These are phyloP conservation scores for Heimioporus sp. DNA, from an alignment of 768 basidiomycete species.

Conservation along the genomic window DNA sequence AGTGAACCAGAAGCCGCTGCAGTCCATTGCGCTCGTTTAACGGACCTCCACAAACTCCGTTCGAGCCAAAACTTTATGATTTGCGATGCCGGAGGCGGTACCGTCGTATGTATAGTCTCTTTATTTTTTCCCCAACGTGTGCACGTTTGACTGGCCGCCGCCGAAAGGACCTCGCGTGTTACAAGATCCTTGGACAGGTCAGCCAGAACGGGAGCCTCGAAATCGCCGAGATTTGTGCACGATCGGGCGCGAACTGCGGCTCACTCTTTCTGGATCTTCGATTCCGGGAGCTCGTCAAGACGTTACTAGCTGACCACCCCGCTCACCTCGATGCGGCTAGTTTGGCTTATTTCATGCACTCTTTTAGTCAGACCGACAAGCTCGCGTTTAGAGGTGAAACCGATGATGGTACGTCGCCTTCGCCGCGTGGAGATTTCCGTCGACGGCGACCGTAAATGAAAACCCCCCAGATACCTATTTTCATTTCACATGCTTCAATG, in stretches of 20 bases:
- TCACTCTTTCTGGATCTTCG: constrained; percentile 85
- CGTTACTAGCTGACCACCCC: constrained; percentile 78
- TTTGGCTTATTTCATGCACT: constrained; percentile 84
- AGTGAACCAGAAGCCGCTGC: constrained; percentile 85
- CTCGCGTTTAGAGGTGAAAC: constrained; percentile 65
- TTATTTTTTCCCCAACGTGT: background rate
- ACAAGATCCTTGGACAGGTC: constrained; percentile 80
- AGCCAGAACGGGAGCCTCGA: constrained; percentile 77
- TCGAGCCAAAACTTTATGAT: constrained; percentile 87
- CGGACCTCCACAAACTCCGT: constrained; percentile 74
- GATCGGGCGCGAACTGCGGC: constrained; percentile 86
- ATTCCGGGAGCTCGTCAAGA: constrained; percentile 79
- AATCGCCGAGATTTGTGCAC: constrained; percentile 87
- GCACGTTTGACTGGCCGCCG: constrained; percentile 4
- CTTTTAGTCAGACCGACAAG: constrained; percentile 89
- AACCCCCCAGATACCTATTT: constrained; percentile 65
- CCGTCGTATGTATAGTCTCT: constrained; percentile 46
- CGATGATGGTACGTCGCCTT: constrained; percentile 63
- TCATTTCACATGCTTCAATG: constrained; percentile 89
- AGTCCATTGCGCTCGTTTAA: constrained; percentile 82
- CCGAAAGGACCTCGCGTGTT: constrained; percentile 46
- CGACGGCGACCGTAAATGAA: constrained; percentile 12
- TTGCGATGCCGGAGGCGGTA: constrained; percentile 89
- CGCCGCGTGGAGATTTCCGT: background rate
- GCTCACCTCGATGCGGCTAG: constrained; percentile 80